Percentiles rank a stretch among this genome's conserved stretches.
These are phyloP conservation scores for Starmerella ratchasimensis DNA, from an alignment of 805 yeast species.

Conservation along the genomic window DNA sequence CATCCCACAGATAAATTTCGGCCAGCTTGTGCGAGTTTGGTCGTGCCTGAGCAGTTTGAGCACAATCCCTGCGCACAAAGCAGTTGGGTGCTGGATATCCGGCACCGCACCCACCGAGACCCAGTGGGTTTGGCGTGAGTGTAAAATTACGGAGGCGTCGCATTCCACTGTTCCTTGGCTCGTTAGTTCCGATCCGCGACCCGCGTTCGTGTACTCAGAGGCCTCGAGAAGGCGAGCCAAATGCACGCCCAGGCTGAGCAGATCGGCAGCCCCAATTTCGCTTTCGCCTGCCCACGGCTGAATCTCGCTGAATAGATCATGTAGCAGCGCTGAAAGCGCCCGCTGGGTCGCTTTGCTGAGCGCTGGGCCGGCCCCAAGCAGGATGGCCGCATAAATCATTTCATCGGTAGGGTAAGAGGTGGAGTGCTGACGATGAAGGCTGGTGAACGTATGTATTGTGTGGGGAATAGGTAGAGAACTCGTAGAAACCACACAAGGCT, in stretches of 20 bases:
- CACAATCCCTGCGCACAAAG: conserved; percentile 16
- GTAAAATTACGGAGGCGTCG: conserved; percentile 29
- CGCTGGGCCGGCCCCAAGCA: conserved; percentile 10
- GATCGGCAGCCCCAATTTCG: background rate
- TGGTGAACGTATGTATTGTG: too few species aligned
- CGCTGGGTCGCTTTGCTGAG: background rate
- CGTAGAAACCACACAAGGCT: too few species aligned
- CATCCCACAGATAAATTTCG: conserved; percentile 25
- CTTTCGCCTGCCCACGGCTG: background rate
- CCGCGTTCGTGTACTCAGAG: conserved; percentile 29
- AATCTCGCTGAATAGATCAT: background rate
- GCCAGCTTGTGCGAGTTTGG: conserved; percentile 8
- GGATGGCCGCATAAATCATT: conserved; percentile 7
- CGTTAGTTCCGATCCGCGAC: conserved; percentile 30
- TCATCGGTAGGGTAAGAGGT: too few species aligned
- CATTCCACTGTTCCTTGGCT: conserved; percentile 27
- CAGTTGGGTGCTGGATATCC: conserved; percentile 24
- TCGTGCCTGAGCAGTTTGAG: background rate
- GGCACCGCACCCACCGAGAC: conserved; percentile 27
- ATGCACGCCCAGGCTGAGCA: background rate
- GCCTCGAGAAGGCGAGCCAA: conserved; percentile 25
- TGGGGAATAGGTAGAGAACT: too few species aligned
- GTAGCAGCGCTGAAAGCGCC: background rate
- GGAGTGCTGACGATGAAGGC: too few species aligned
- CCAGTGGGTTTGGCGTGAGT: conserved; percentile 4